phyloP scores from a whole-genome alignment of 163 green algal species.

The Chlamydomonas reinhardtii region DNA sequence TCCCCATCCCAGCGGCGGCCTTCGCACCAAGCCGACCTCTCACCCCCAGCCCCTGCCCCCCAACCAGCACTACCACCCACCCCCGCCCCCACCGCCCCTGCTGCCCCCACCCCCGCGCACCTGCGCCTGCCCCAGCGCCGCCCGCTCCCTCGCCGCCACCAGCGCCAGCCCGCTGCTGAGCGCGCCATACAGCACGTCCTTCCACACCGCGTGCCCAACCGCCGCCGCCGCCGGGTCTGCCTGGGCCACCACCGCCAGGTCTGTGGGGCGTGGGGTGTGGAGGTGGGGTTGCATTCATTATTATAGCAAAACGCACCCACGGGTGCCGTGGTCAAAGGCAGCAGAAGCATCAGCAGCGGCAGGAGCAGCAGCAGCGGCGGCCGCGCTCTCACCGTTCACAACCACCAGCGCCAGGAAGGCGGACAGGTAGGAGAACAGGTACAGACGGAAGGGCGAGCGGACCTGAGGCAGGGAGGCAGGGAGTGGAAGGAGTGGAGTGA shows the following conservation, averaged over 20 bases:
- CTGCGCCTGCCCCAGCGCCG: slow-evolving; percentile 18
- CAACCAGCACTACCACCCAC: neutral
- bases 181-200: slow-evolving; percentile 6
- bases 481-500: too few species aligned
- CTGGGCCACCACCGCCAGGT: neutral
- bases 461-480: slow-evolving; percentile 1
- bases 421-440: slow-evolving; percentile 62
- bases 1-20: too few species aligned
- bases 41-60: neutral
- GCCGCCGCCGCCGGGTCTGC: neutral
- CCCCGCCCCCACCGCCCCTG: too few species aligned
- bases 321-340: too few species aligned
- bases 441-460: slow-evolving; percentile 55
- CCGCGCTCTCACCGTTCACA: slow-evolving; percentile 42
- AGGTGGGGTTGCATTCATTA: too few species aligned
- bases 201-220: neutral
- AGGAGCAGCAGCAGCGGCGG: too few species aligned
- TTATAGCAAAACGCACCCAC: too few species aligned
- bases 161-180: neutral
- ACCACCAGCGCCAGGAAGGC: slow-evolving; percentile 54
- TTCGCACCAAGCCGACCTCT: neutral
- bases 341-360: too few species aligned
- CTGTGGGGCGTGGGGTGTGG: too few species aligned
- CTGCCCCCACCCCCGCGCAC: neutral
- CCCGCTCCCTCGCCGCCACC: slow-evolving; percentile 1